Evolutionary conservation across 768 basidiomycete species (phyloP), one percentile per base, ranked within the genome.

Genomic region (Rhizopogon vulgaris): DNA sequence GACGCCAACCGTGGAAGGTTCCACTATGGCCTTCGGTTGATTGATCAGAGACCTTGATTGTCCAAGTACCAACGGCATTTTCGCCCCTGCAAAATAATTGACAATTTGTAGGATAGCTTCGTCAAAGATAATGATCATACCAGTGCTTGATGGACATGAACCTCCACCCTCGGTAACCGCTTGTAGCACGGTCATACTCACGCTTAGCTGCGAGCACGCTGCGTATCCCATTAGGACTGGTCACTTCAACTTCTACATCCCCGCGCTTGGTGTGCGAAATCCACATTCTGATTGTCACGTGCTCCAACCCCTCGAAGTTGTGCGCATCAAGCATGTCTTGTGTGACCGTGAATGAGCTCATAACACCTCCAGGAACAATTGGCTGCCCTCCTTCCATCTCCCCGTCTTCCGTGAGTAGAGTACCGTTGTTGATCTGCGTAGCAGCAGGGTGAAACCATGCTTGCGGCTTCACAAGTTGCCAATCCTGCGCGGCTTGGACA

Each of bases 61-160:
- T 91, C 96, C 96, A 99, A 17, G 83, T 78, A 15, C 96, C 96
- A 27, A 90, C 66, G 1, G 94, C 89, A 67, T 90, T 75, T 71
- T 99, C 96, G 37, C 89, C 94, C 95, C 95, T 97, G 55, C 24
- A 10, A 34, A 18, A 38, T 1, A 27, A 53, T 71, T 37, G 69
- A 52, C 10, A 48, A 34, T 36, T 36, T 48, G 38, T 27, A 49
- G 25, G 47, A 17, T 5, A 24, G 6, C 12, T 34, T 53, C n/a
- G 41, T 17, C 43, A 37, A 52, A 10, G 22, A 57, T 34, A 52
- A 37, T 30, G 8, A 49, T 49, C 68, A 22, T 52, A 94, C 95
- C 96, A 99, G 63, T 99, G 96, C 69, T 99, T 99, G 51, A 98
- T 80, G 30, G 83, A 82, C 94, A 97, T 98, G 66, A 99, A 99